Evolutionary conservation across 2,329 filamentous ascomycete species (phyloP).

Genomic region (Penicillium concentricum): DNA sequence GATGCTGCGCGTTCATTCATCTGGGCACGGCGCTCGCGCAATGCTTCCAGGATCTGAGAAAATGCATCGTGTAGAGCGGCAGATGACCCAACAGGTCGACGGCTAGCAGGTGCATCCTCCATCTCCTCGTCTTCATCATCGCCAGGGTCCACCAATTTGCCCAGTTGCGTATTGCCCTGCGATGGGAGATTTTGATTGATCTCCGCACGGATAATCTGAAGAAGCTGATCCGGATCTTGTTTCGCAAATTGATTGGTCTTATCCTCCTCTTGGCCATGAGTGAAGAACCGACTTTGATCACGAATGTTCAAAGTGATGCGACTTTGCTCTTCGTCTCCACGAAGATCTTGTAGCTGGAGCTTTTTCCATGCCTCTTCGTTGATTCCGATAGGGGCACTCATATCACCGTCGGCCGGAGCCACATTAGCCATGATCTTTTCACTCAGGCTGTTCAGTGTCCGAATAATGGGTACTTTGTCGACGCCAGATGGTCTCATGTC

Average conservation of each 20-base stretch:
- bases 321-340: conserved; percentile 69
- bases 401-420: conserved; percentile 70
- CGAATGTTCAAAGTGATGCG: conserved; percentile 83
- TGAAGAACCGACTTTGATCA: conserved; percentile 82
- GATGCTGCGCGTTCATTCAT: conserved; percentile 37
- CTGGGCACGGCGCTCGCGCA: conserved; percentile 57
- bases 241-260: conserved; percentile 61
- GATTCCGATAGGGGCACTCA: conserved; percentile 63
- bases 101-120: conserved; percentile 40
- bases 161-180: conserved; percentile 66
- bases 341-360: conserved; percentile 76
- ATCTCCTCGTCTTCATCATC: conserved; percentile 58
- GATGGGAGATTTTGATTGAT: conserved; percentile 49
- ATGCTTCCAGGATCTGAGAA: conserved; percentile 58
- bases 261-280: conserved; percentile 47
- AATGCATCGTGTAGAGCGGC: conserved; percentile 58
- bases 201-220: conserved; percentile 63
- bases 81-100: conserved; percentile 64
- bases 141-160: conserved; percentile 58
- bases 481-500: conserved; percentile 79
- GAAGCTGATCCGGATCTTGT: conserved; percentile 68
- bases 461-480: conserved; percentile 82
- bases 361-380: conserved; percentile 73
- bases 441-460: conserved; percentile 83
- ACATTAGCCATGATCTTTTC: conserved; percentile 92